These are phyloP conservation scores for Rhizopus sp. DNA, from an alignment of 371 early-diverging fungal genomes.

Conservation along the genomic window DNA sequence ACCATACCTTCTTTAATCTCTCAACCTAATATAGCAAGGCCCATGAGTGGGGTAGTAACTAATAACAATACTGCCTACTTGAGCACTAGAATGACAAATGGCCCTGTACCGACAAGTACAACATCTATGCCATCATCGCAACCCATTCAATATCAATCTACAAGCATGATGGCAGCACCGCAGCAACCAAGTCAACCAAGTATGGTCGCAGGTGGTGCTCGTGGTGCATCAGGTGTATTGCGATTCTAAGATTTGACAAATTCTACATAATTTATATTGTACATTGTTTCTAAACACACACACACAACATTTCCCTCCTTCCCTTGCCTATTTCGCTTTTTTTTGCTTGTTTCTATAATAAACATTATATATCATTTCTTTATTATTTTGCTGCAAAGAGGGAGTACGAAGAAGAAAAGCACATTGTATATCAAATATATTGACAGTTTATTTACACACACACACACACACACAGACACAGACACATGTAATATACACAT, in stretches of 20 bases:
- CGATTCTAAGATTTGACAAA: conserved; percentile 19
- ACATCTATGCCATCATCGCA: conserved; percentile 12
- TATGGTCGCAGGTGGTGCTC: conserved; percentile 24
- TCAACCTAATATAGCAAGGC: too few species aligned
- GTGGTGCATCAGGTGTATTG: conserved; percentile 27
- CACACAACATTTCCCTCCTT: neutral
- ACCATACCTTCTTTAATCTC: conserved; percentile 17
- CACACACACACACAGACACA: too few species aligned
- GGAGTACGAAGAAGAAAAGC: conserved; percentile 1
- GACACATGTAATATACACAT: conserved; percentile 5
- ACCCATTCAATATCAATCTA: conserved; percentile 17
- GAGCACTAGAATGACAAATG: too few species aligned
- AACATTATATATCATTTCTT: too few species aligned
- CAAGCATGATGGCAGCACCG: conserved; percentile 15
- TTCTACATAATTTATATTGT: conserved; percentile 11
- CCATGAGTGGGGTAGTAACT: too few species aligned
- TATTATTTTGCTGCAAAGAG: too few species aligned
- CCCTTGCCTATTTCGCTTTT: neutral
- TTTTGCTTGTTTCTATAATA: neutral
- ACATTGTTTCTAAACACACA: neutral
- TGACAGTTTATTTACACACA: conserved; percentile 6
- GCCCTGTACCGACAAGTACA: neutral
- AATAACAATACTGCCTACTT: too few species aligned
- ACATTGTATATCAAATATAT: conserved; percentile 1
- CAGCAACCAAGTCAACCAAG: conserved; percentile 20